Percentiles rank a stretch among this genome's conserved stretches.
phyloP scores from a whole-genome alignment of 192 early-diverging fungal genomes.

The Coemansia javaensis region DNA sequence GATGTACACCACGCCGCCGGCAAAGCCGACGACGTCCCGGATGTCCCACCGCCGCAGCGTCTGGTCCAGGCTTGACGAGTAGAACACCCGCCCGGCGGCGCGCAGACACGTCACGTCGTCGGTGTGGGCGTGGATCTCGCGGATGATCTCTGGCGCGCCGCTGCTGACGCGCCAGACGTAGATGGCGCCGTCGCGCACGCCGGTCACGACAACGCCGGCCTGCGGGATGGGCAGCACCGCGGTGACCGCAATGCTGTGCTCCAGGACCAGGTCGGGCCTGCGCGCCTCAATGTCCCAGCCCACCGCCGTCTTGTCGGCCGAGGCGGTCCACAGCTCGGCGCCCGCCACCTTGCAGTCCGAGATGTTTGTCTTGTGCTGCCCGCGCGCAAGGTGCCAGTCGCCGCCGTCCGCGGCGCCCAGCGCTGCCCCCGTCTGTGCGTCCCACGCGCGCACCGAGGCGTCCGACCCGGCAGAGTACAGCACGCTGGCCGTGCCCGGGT shows the following conservation, averaged over 20 bases:
- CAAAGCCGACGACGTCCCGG: constrained; percentile 39
- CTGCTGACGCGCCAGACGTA: constrained; percentile 72
- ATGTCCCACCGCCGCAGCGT: constrained; percentile 82
- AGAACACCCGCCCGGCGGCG: constrained; percentile 58
- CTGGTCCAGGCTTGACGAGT: constrained; percentile 77
- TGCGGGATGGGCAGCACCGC: constrained; percentile 53
- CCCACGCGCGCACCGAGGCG: constrained; percentile 69
- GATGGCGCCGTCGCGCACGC: constrained; percentile 78
- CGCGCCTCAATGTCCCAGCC: constrained; percentile 79
- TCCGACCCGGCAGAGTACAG: constrained; percentile 47
- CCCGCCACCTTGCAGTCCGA: constrained; percentile 61
- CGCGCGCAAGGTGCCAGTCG: constrained; percentile 53
- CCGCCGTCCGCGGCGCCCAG: constrained; percentile 12
- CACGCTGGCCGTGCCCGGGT: constrained; percentile 12
- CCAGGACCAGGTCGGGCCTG: constrained; percentile 64
- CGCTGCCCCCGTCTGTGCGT: constrained; percentile 54
- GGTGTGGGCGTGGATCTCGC: constrained; percentile 78
- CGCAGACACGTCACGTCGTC: constrained; percentile 77
- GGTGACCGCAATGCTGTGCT: constrained; percentile 82
- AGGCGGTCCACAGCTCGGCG: constrained; percentile 78
- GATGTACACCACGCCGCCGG: constrained; percentile 28
- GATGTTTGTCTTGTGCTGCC: constrained; percentile 78
- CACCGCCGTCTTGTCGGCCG: constrained; percentile 85
- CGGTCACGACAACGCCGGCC: constrained; percentile 74
- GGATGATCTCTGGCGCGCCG: constrained; percentile 48